phyloP scores from a whole-genome alignment of 192 early-diverging fungal species.

The Mortierella antarctica region DNA sequence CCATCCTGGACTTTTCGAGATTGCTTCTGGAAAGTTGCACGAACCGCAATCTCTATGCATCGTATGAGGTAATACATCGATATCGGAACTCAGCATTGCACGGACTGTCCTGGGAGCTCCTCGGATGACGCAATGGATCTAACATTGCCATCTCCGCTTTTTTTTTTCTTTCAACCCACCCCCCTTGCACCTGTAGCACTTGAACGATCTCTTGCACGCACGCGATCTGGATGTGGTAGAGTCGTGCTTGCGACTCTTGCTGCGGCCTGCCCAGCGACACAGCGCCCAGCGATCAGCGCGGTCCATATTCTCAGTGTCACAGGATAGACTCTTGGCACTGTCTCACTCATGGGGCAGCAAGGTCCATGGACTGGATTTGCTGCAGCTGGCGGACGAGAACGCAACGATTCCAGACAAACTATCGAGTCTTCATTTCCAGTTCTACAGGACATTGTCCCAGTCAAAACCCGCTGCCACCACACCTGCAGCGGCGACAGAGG shows the following conservation, averaged over 20 bases:
- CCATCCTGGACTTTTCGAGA: conserved; percentile 81
- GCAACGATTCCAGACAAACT: conserved; percentile 54
- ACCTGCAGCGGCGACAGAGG: not conserved
- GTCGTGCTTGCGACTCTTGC: conserved; percentile 78
- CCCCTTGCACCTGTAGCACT: conserved; percentile 65
- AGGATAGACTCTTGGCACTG: conserved; percentile 67
- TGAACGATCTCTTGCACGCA: conserved; percentile 80
- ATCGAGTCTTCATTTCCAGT: conserved; percentile 65
- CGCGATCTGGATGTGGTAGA: conserved; percentile 85
- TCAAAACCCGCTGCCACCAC: conserved; percentile 7
- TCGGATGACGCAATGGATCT: too few species aligned
- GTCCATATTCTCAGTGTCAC: conserved; percentile 64
- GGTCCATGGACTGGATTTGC: conserved; percentile 60
- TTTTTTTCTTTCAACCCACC: conserved; percentile 2
- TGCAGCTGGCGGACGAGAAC: conserved; percentile 54
- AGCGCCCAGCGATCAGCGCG: conserved; percentile 78
- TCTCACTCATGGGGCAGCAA: conserved; percentile 73
- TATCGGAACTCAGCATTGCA: not conserved
- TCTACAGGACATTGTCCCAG: conserved; percentile 64
- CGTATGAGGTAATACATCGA: conserved; percentile 75
- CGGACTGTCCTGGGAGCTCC: too few species aligned
- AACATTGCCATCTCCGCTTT: not conserved
- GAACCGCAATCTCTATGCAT: conserved; percentile 93
- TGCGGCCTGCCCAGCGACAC: conserved; percentile 90
- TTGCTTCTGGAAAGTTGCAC: conserved; percentile 93